Conservation (phyloP, 345 rosid genomes). For the Odontarrhena argentea region DNA sequence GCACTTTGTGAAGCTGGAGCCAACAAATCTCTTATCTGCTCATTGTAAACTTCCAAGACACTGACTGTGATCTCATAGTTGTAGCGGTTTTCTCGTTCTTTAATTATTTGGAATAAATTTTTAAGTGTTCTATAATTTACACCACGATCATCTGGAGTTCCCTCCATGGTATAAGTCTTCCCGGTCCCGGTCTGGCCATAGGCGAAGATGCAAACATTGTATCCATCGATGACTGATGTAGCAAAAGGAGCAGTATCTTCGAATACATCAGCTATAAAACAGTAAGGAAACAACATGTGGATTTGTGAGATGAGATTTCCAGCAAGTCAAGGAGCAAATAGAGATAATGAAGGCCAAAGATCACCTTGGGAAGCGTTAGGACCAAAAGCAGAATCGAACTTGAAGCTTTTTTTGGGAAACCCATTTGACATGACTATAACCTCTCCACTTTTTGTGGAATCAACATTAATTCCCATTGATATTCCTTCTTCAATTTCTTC, state of each 20-base stretch:
- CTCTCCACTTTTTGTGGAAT: conserved; percentile 86
- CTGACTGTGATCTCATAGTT: conserved; percentile 85
- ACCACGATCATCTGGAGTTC: conserved; percentile 84
- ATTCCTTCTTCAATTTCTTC: conserved; percentile 69
- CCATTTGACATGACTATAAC: conserved; percentile 79
- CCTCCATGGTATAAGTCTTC: conserved; percentile 95
- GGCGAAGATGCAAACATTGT: conserved; percentile 92
- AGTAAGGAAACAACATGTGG: conserved; percentile 6
- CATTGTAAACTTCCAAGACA: conserved; percentile 96
- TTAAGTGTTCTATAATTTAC: conserved; percentile 91
- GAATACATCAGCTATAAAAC: conserved; percentile 69
- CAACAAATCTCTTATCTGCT: conserved; percentile 87
- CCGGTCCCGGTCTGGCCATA: conserved; percentile 98
- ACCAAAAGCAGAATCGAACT: conserved; percentile 88
- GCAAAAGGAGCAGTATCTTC: conserved; percentile 90
- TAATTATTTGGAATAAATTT: conserved; percentile 66
- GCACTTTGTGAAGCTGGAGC: conserved; percentile 60
- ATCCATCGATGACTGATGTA: conserved; percentile 91
- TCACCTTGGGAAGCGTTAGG: conserved; percentile 91
- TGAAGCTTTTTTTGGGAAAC: conserved; percentile 69
- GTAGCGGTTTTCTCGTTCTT: conserved; percentile 60
- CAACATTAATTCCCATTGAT: conserved; percentile 67
- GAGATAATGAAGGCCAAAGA: conserved; percentile 19
- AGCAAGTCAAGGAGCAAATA: not conserved
- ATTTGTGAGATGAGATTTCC: conserved; percentile 9